These are phyloP conservation scores for Athelia psychrophila DNA, from an alignment of 1,284 basidiomycete genomes.

Conservation along the genomic window DNA sequence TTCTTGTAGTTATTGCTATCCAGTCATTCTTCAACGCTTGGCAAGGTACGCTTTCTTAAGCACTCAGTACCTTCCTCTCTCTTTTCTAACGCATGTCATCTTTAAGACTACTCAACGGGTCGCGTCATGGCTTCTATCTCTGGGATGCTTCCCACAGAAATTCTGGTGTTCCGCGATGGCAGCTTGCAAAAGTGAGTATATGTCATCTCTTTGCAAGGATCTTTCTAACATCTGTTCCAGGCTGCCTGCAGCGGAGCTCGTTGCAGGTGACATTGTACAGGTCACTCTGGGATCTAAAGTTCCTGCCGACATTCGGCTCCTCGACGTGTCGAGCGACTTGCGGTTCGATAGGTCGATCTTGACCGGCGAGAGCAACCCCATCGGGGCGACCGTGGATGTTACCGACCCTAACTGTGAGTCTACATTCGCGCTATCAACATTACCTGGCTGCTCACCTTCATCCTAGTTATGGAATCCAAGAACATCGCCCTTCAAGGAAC, in stretches of 20 bases:
- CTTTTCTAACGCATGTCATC: neutral
- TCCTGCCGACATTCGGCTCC: constrained; percentile 67
- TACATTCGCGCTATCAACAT: neutral
- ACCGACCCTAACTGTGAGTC: constrained; percentile 32
- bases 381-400: constrained; percentile 24
- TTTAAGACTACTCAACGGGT: constrained; percentile 35
- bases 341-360: constrained; percentile 60
- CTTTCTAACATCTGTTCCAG: constrained; percentile 7
- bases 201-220: neutral
- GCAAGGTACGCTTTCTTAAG: constrained; percentile 27
- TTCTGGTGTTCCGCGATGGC: constrained; percentile 44
- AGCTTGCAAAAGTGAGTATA: constrained; percentile 20
- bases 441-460: neutral
- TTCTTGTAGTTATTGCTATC: constrained; percentile 39
- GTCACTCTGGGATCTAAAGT: constrained; percentile 61
- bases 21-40: constrained; percentile 44
- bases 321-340: constrained; percentile 53
- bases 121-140: constrained; percentile 52
- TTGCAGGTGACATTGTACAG: constrained; percentile 60
- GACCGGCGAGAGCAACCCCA: constrained; percentile 47
- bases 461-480: constrained; percentile 33
- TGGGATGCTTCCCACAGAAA: constrained; percentile 47
- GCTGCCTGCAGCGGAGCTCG: constrained; percentile 55
- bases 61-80: neutral
- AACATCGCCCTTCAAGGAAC: constrained; percentile 66